Evolutionary conservation across 768 basidiomycete genomes (phyloP), one percentile per base, ranked within the genome.

Genomic region (Albatrellus ellisii): DNA sequence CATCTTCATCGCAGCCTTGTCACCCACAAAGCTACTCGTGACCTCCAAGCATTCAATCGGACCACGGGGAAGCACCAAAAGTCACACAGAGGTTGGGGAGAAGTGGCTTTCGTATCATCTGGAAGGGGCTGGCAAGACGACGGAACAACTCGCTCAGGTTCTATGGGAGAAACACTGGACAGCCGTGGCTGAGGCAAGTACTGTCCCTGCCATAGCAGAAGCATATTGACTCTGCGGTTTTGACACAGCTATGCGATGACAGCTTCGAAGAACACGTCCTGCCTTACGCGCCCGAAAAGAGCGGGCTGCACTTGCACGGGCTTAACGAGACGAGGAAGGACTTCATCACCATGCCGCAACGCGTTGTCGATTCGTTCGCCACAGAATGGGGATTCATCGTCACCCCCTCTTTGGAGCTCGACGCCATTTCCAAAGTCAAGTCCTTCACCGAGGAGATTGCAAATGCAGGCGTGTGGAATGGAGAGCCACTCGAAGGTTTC

Each of bases 211-310:
- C 34, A 2, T 11, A 10, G n/a, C 11, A 2, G 21, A 6, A n/a
- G 7, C 29, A 26, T 28, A 9, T 27, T 22, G 14, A 15, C 4
- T 43, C 24, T 29, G 25, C 4, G n/a, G 15, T 3, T 21, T 11
- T 10, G 17, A 0, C n/a, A 0, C 52, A 97, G 92, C 78, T 99
- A 5, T 99, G 95, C 57, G 95, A 99, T 54, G 95, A 99, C 60
- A 73, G 72, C 0, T 98, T 98, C 58, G 94, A 99, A 53, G 94
- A 98, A 56, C 95, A 99, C 53, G 94, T 98, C 42, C 71, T 99
- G 0, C 65, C 75, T 0, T 94, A 90, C 55, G 64, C 87, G 0
- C 68, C 75, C 3, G 79, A 94, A 15, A 75, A 76, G 45, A 86
- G 89, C 0, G 94, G 92, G 3, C 74, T 97, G 1, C 89, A 97